Conservation (phyloP, 257 asterid species). For the Solanum ossicruentum region DNA sequence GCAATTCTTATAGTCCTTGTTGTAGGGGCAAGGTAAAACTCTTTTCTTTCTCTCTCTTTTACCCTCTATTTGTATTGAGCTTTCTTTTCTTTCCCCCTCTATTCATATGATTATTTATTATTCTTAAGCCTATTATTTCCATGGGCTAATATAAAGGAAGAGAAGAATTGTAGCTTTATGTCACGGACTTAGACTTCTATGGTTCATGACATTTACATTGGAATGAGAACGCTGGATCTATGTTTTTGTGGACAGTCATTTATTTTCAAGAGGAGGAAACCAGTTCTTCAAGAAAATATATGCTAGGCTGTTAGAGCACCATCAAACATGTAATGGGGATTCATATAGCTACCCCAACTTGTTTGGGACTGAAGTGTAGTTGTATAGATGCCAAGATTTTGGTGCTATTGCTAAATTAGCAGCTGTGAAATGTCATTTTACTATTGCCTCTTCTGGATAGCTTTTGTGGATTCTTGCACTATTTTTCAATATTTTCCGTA, state of each 20-base stretch:
- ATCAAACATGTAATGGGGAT: not conserved
- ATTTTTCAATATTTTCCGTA: not conserved
- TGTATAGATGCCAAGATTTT: not conserved
- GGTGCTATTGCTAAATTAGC: not conserved
- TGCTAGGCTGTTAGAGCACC: not conserved
- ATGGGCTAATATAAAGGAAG: not conserved
- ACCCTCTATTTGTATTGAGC: not conserved
- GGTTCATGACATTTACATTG: not conserved
- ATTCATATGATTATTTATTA: not conserved
- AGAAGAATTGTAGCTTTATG: not conserved
- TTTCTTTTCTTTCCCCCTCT: not conserved
- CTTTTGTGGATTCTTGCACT: not conserved
- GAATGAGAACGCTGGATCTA: not conserved
- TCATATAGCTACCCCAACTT: not conserved
- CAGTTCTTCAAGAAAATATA: not conserved
- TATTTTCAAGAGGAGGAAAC: not conserved
- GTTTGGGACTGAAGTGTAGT: not conserved
- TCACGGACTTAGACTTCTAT: too few species aligned
- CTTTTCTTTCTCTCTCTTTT: not conserved
- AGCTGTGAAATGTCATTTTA: not conserved
- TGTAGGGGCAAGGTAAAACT: not conserved
- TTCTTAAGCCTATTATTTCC: not conserved
- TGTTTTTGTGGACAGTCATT: not conserved
- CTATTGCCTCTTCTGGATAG: not conserved
- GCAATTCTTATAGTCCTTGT: not conserved